These are phyloP conservation scores for Eutrema salsugineum DNA, from an alignment of 441 rosid genomes.

Conservation along the genomic window DNA sequence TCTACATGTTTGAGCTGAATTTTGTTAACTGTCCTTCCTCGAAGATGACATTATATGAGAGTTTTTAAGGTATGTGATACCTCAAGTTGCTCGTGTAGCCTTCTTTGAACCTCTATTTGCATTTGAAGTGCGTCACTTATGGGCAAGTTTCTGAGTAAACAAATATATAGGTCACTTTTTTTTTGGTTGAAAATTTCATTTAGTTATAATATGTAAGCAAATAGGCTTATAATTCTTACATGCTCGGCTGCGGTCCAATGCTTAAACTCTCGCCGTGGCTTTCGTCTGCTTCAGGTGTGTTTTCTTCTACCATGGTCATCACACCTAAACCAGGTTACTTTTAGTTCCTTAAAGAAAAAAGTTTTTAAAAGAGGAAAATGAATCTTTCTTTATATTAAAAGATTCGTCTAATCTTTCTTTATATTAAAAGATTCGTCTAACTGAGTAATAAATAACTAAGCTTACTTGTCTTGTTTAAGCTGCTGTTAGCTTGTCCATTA, in stretches of 20 bases:
- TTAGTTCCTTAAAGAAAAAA: not conserved
- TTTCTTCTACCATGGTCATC: conserved; percentile 49
- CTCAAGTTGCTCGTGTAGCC: conserved; percentile 95
- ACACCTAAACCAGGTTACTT: conserved; percentile 40
- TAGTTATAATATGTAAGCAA: not conserved
- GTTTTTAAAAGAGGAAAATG: not conserved
- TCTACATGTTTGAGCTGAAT: not conserved
- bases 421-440: not conserved
- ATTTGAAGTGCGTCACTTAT: conserved; percentile 87
- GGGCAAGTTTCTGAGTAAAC: conserved; percentile 58
- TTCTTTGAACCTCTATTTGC: conserved; percentile 96
- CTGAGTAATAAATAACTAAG: not conserved
- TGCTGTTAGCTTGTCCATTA: conserved; percentile 70
- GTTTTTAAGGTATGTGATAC: conserved; percentile 33
- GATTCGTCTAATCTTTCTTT: not conserved
- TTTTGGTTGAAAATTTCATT: not conserved
- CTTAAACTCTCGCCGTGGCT: conserved; percentile 52
- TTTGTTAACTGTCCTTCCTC: not conserved
- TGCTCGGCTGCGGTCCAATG: conserved; percentile 67
- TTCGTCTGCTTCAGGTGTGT: conserved; percentile 57
- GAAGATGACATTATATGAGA: not conserved
- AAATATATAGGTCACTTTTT: not conserved
- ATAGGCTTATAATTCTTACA: conserved; percentile 41
- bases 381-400: not conserved
- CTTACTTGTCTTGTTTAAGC: conserved; percentile 69